Evolutionary conservation across 768 basidiomycete species (phyloP), one percentile per base, ranked within the genome.

Genomic region (Xerocomellus chrysenteron): DNA sequence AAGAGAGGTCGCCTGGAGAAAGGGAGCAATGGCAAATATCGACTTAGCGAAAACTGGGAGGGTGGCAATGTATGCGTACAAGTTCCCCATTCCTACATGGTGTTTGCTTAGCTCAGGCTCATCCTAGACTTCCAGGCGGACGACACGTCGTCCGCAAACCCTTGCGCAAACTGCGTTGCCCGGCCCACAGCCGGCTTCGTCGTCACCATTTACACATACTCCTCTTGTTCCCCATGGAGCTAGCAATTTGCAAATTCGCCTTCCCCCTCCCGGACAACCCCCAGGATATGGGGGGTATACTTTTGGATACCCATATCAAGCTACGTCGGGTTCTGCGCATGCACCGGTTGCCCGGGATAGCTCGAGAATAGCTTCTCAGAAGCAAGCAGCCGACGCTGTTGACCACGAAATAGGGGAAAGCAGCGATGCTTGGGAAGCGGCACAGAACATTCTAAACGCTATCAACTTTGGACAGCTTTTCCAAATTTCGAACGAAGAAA

Each of bases 1-100:
- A 89, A 86, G 69, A 80, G 91, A 45, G 92, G 92, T 10, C 78
- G 92, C 26, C 80, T 94, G 51, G 85, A 89, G 66, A 94, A 94
- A 68, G 81, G 80, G 32, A 77, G 73, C n/a, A 78, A 78, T 49
- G 88, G 87, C 3, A 88, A 86, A 68, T 94, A 94, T 70, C 77
- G 85, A 40, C 68, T 94, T 21, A 94, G 87, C 67, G 74, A 85
- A 7, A 77, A 72, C 52, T 94, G 91, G 90, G 89, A 90, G 66
- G 91, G 91, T 24, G 89, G 88, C 32, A 86, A 79, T 65, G 91
- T 93, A 67, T 68, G 89, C 76, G 21, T 41, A 41, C 43, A 13
- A 24, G 33, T 39, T 43, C 10, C 11, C 58, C 24, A 3, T 52
- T 43, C 55, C 16, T 16, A 7, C n/a, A 32, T 37, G 43, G 21